These are phyloP conservation scores for Amylostereum chailletii DNA, from an alignment of 1,284 basidiomycete genomes.

Conservation along the genomic window DNA sequence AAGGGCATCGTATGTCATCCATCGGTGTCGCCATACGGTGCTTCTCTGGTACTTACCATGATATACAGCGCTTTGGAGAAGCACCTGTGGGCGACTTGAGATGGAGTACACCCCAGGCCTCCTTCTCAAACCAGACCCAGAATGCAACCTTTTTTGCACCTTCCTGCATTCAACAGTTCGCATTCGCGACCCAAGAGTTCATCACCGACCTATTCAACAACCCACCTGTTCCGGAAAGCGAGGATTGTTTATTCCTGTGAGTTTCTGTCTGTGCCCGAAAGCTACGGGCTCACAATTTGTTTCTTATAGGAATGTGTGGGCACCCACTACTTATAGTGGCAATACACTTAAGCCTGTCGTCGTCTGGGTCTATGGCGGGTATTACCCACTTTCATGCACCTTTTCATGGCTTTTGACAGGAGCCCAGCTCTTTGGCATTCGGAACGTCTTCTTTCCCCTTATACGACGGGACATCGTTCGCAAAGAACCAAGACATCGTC, in stretches of 20 bases:
- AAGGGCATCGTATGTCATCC: background rate
- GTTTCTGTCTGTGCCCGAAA: background rate
- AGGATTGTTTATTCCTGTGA: slow-evolving; percentile 7
- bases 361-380: slow-evolving; percentile 12
- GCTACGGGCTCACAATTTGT: too few species aligned
- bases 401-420: background rate
- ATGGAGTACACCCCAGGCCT: slow-evolving; percentile 10
- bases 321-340: background rate
- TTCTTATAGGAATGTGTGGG: slow-evolving; percentile 12
- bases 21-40: background rate
- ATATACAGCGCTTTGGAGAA: slow-evolving; percentile 9
- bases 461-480: slow-evolving; percentile 12
- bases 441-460: slow-evolving; percentile 9
- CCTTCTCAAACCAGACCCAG: slow-evolving; percentile 4
- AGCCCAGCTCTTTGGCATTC: slow-evolving; percentile 3
- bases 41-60: background rate
- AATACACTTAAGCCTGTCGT: slow-evolving; percentile 7
- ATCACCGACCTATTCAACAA: background rate
- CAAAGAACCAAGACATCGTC: slow-evolving; percentile 11
- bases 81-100: slow-evolving; percentile 8
- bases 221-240: background rate
- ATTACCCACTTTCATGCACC: background rate
- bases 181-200: slow-evolving; percentile 1
- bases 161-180: slow-evolving; percentile 12
- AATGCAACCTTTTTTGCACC: slow-evolving; percentile 9